These are phyloP conservation scores for Xanthoconium separans DNA, from an alignment of 1,284 basidiomycete genomes.

Conservation along the genomic window DNA sequence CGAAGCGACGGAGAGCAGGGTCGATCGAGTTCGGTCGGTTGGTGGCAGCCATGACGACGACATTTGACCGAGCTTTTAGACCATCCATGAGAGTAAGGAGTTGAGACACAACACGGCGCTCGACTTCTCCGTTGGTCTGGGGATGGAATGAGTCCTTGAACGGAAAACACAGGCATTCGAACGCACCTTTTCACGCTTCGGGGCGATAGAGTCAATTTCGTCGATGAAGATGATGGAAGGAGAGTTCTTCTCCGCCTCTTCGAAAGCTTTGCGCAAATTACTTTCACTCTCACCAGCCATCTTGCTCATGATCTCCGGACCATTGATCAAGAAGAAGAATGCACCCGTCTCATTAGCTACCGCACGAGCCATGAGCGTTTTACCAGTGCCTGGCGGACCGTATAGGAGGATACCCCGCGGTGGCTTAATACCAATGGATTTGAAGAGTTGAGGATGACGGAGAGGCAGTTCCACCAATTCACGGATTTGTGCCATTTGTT, in stretches of 20 bases:
- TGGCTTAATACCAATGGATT: constrained; percentile 99
- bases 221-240: constrained; percentile 99
- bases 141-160: constrained; percentile 15
- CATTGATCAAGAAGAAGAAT: constrained; percentile 99
- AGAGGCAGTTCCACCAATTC: constrained; percentile 98
- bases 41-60: constrained; percentile 99
- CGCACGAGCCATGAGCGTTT: constrained; percentile 98
- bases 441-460: constrained; percentile 98
- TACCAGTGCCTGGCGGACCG: constrained; percentile 96
- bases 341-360: constrained; percentile 99
- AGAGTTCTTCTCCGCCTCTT: constrained; percentile 99
- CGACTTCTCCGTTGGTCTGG: constrained; percentile 98
- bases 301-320: constrained; percentile 99
- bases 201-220: constrained; percentile 98
- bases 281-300: constrained; percentile 99
- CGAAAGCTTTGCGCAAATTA: constrained; percentile 96
- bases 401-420: constrained; percentile 97
- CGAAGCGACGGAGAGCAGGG: constrained; percentile 96
- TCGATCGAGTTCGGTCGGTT: constrained; percentile 99
- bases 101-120: constrained; percentile 98
- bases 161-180: not conserved
- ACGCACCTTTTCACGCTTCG: constrained; percentile 93
- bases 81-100: constrained; percentile 99
- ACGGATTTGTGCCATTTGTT: constrained; percentile 99
- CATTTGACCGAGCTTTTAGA: constrained; percentile 96